Evolutionary conservation across 164 flowering plant species (phyloP), one percentile per base, ranked within the genome.

Genomic region (Tetracentron sinense): DNA sequence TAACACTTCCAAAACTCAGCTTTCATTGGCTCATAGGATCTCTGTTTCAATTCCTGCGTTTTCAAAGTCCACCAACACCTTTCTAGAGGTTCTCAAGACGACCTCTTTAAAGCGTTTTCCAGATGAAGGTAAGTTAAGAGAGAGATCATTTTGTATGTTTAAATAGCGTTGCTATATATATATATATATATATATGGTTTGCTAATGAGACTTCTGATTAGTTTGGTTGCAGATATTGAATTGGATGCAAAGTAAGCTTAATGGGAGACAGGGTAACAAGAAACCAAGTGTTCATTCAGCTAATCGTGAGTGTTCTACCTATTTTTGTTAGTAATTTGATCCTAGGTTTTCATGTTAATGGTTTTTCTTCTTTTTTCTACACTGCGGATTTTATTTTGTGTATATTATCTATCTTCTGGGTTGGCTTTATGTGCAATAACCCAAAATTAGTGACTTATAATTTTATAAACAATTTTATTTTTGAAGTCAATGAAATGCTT

Each of bases 241-340:
- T 57, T 88, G 94, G 94, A 72, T 85, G 76, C 87, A 83, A 57
- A 78, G 53, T 64, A 85, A 82, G 80, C 74, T 79, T 31, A 79
- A 46, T 70, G 78, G 81, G 4, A 71, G 42, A 42, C 69, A 75
- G 42, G 73, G 30, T n/a, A 66, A 31, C 59, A 80, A 61, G 29
- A 77, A 74, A 54, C 53, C 70, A 30, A 65, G 42, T 38, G 58
- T 49, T 17, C 31, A 21, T 59, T 48, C 79, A 17, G 14, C 53
- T 29, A 30, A 47, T 33, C 25, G 82, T 78, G 62, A 69, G 80
- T 65, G 19, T 19, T 48, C 21, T 2, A 49, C 22, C 49, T 2
- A 8, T 35, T 50, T 11, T 1, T 31, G 28, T 21, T 50, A 16
- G 28, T 20, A 3, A 20, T 35, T 46, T 46, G 14, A 17, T 4